Percentiles rank a stretch among this genome's conserved stretches.
Conservation (phyloP, 2,329 filamentous ascomycete species). For the Sporothrix luriei region DNA sequence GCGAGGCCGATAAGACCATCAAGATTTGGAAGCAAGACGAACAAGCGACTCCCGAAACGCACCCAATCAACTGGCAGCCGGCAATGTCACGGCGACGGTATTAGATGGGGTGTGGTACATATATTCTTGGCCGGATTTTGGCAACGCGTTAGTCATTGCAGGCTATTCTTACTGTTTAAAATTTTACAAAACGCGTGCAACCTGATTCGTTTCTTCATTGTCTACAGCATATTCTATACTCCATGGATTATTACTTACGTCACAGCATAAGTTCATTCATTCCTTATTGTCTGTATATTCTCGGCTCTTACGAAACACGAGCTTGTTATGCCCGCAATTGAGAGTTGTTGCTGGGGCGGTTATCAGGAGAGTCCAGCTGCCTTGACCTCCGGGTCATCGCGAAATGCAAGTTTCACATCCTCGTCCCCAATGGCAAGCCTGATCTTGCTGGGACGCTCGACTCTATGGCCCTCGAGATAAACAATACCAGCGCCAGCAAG, state of each 20-base stretch:
- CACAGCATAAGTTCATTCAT: background rate
- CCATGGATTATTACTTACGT: constrained; percentile 15
- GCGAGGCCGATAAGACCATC: constrained; percentile 97
- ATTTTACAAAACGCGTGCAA: background rate
- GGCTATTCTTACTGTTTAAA: background rate
- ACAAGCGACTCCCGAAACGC: constrained; percentile 83
- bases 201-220: background rate
- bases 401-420: constrained; percentile 83
- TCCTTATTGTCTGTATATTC: background rate
- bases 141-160: background rate
- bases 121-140: no score
- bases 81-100: constrained; percentile 76
- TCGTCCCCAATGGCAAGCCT: constrained; percentile 85
- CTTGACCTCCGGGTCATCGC: constrained; percentile 84
- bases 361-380: constrained; percentile 66
- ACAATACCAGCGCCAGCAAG: constrained; percentile 86
- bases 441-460: constrained; percentile 85
- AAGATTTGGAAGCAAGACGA: constrained; percentile 98
- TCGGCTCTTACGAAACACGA: background rate
- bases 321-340: background rate
- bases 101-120: constrained; percentile 44
- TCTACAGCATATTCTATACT: constrained; percentile 17
- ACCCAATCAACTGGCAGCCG: constrained; percentile 91
- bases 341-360: background rate
- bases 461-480: constrained; percentile 75